Conservation (phyloP, 2,329 filamentous ascomycete genomes). For the Penicillium sp. region DNA sequence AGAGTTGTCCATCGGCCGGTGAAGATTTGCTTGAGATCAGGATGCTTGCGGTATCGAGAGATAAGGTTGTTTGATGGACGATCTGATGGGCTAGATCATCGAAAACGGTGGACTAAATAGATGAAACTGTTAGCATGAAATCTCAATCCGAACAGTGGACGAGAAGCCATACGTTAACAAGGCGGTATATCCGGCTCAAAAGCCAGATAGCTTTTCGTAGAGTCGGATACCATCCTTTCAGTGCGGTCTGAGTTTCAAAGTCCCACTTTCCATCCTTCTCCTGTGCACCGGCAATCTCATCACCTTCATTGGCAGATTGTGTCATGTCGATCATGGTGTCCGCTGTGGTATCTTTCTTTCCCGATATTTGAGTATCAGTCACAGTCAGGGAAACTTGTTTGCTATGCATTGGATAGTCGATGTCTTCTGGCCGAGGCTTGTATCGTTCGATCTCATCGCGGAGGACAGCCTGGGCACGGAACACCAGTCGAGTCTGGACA, state of each 20-base stretch:
- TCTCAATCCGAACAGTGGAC: not conserved
- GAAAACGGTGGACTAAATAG: conserved; percentile 61
- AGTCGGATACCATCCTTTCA: conserved; percentile 65
- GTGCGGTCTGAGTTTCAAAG: conserved; percentile 56
- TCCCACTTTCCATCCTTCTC: conserved; percentile 50
- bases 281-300: conserved; percentile 50
- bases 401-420: conserved; percentile 60
- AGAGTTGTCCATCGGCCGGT: conserved; percentile 76
- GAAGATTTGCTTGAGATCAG: conserved; percentile 63
- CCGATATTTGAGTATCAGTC: conserved; percentile 51
- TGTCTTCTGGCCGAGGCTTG: conserved; percentile 62
- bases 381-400: conserved; percentile 44
- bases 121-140: not conserved
- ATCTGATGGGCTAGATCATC: conserved; percentile 75
- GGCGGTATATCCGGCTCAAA: conserved; percentile 65
- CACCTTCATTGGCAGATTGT: conserved; percentile 50
- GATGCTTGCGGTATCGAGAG: conserved; percentile 72
- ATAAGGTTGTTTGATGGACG: conserved; percentile 83
- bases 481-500: conserved; percentile 64
- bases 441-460: conserved; percentile 65
- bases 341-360: conserved; percentile 49
- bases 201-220: conserved; percentile 66
- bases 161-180: conserved; percentile 58
- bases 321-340: conserved; percentile 43
- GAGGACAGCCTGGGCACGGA: conserved; percentile 61